Conservation (phyloP, 2,329 filamentous ascomycete species). For the Colletotrichum lindemuthianum region DNA sequence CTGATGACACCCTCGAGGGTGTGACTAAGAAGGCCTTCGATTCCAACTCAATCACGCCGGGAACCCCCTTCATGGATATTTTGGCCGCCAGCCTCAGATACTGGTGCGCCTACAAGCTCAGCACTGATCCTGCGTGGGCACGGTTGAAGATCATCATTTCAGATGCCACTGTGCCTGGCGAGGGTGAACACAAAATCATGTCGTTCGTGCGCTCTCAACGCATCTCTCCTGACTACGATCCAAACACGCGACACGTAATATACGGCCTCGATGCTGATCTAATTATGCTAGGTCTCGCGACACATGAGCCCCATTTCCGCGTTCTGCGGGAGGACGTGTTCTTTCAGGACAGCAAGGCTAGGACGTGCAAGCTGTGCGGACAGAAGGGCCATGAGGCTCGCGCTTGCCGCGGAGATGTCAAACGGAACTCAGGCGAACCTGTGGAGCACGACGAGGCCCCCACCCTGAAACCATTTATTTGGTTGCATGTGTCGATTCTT, state of each 20-base stretch:
- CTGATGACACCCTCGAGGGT: conserved; percentile 69
- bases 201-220: conserved; percentile 95
- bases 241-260: conserved; percentile 97
- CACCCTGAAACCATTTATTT: conserved; percentile 92
- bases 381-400: conserved; percentile 91
- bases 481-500: conserved; percentile 92
- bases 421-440: conserved; percentile 81
- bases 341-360: conserved; percentile 84
- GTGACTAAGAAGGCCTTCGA: conserved; percentile 92
- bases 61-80: conserved; percentile 98
- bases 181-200: conserved; percentile 99
- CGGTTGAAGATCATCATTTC: conserved; percentile 98
- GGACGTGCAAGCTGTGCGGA: conserved; percentile 87
- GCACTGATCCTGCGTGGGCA: conserved; percentile 95
- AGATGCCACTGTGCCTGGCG: conserved; percentile 95
- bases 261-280: conserved; percentile 98
- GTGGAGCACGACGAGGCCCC: conserved; percentile 81
- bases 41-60: conserved; percentile 86
- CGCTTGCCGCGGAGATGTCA: conserved; percentile 82
- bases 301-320: conserved; percentile 96
- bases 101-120: conserved; percentile 98
- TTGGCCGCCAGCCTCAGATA: conserved; percentile 90
- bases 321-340: conserved; percentile 98
- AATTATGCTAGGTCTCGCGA: conserved; percentile 97
- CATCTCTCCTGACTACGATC: conserved; percentile 88